Percentiles rank a stretch among this genome's conserved stretches.
Evolutionary conservation across 2,329 filamentous ascomycete genomes (phyloP).

Genomic region (Ceratocystis lukuohia): DNA sequence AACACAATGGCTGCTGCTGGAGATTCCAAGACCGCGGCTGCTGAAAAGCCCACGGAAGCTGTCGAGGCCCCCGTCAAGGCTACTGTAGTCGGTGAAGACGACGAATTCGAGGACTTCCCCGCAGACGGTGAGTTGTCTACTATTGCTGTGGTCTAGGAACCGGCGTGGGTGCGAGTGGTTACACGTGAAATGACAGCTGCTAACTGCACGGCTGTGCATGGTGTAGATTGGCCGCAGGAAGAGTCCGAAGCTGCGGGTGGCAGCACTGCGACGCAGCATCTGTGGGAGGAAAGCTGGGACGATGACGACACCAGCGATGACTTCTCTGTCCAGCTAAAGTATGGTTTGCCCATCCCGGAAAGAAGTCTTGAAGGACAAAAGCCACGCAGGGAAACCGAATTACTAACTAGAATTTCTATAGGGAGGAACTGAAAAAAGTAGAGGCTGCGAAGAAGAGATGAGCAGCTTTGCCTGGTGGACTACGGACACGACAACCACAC

Average conservation of each 20-base stretch:
- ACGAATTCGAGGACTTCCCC: constrained; percentile 98
- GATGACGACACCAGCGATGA: constrained; percentile 96
- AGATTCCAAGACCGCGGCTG: constrained; percentile 27
- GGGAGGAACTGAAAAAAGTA: constrained; percentile 90
- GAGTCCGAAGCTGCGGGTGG: constrained; percentile 69
- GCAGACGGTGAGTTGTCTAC: constrained; percentile 58
- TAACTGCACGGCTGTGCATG: constrained; percentile 1
- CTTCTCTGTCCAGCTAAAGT: constrained; percentile 91
- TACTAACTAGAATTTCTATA: constrained; percentile 27
- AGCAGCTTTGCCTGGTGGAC: constrained; percentile 21
- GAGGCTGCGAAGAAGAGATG: constrained; percentile 57
- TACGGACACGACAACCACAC: not conserved
- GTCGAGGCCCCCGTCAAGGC: constrained; percentile 26
- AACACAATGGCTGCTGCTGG: constrained; percentile 1
- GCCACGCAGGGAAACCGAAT: not conserved
- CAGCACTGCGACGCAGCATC: constrained; percentile 55
- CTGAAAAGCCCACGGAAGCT: constrained; percentile 21
- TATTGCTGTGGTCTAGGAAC: not conserved
- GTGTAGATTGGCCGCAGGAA: constrained; percentile 77
- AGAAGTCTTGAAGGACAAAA: not conserved
- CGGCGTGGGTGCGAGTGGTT: not conserved
- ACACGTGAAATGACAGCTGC: not conserved
- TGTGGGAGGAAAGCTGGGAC: constrained; percentile 99
- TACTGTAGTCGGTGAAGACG: constrained; percentile 67
- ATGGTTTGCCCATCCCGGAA: constrained; percentile 27